Evolutionary conservation across 768 basidiomycete species (phyloP).

Genomic region (Lentinus tigrinus): DNA sequence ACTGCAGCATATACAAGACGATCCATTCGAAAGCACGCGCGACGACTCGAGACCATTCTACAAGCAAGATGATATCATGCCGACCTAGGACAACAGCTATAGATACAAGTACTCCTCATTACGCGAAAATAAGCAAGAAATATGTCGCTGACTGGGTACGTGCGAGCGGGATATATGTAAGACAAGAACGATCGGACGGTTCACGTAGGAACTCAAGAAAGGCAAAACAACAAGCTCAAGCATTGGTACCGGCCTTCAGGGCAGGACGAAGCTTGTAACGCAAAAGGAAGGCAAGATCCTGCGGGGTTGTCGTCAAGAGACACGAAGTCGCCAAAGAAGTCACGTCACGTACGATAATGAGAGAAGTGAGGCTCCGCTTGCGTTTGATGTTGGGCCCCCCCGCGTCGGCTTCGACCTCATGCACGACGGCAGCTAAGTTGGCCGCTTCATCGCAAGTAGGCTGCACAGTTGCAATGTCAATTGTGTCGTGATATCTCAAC

Average conservation of each 20-base stretch:
- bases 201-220: no score
- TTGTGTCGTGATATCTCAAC: neutral
- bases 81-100: neutral
- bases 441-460: neutral
- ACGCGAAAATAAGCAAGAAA: neutral
- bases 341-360: slow-evolving; percentile 14
- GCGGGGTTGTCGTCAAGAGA: neutral
- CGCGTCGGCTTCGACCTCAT: neutral
- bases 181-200: no score
- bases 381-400: neutral
- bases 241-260: no score
- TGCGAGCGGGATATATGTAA: no score
- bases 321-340: neutral
- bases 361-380: slow-evolving; percentile 11
- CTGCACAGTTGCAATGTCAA: neutral
- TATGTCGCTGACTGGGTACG: no score
- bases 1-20: neutral
- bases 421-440: slow-evolving; percentile 2
- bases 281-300: neutral
- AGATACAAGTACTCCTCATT: slow-evolving; percentile 1
- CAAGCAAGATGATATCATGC: neutral
- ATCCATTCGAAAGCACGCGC: neutral
- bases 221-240: no score
- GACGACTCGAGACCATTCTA: slow-evolving; percentile 2
- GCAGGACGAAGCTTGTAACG: no score